A percentile compares a stretch with the other conserved stretches of the same genome.
Conservation (phyloP, 129 eudicot genomes). For the Silybum marianum region DNA sequence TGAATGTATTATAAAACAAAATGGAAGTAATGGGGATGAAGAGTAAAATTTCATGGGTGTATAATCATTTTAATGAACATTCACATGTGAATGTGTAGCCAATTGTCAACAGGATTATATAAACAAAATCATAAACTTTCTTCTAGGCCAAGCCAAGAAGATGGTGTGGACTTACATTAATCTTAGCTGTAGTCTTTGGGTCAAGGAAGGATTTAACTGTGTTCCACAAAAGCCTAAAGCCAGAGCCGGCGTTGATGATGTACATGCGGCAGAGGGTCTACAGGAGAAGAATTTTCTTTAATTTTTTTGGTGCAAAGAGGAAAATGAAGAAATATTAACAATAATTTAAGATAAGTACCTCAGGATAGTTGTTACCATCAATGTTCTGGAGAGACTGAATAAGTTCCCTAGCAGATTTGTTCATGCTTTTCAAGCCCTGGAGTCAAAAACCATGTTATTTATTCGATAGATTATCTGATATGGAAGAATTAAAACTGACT, state of each 20-base stretch:
- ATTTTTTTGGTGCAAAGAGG: slow-evolving; percentile 1
- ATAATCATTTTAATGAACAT: no score
- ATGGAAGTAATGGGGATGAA: no score
- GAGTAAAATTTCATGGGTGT: no score
- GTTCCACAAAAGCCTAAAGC: slow-evolving; percentile 97
- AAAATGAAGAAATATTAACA: neutral
- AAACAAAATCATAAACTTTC: neutral
- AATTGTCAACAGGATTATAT: slow-evolving; percentile 18
- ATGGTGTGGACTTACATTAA: slow-evolving; percentile 62
- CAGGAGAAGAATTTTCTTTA: neutral
- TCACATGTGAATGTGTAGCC: neutral
- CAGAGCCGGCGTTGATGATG: slow-evolving; percentile 98
- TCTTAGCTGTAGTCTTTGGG: slow-evolving; percentile 96
- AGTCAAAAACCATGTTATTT: slow-evolving; percentile 11
- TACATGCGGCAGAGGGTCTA: slow-evolving; percentile 95
- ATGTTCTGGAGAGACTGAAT: slow-evolving; percentile 79
- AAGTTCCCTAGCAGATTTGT: slow-evolving; percentile 88
- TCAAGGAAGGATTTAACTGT: slow-evolving; percentile 96
- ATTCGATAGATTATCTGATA: slow-evolving; percentile 8
- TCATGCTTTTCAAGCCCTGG: slow-evolving; percentile 92
- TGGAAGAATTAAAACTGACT: neutral
- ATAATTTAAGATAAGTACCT: slow-evolving; percentile 43
- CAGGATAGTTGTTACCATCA: slow-evolving; percentile 96
- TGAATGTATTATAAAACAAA: no score
- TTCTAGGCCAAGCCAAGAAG: neutral